A percentile compares a stretch with the other conserved stretches of the same genome.
phyloP scores from a whole-genome alignment of 208 protist genomes.

The Herpetomonas samuelpessoai region DNA sequence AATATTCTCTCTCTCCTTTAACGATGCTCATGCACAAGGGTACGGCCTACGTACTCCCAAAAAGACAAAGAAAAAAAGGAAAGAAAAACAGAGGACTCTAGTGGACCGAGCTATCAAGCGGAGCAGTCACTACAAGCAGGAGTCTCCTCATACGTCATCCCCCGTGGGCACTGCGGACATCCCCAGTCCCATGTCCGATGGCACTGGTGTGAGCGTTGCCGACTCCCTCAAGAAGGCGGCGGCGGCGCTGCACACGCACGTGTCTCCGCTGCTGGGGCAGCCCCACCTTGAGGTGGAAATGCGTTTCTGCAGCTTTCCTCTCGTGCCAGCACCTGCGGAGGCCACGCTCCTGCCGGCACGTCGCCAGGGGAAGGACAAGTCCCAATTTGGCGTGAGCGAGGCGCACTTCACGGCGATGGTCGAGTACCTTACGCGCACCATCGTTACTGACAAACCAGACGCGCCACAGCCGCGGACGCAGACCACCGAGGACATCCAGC shows the following conservation, averaged over 20 bases:
- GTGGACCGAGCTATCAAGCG: too few species aligned
- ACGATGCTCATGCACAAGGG: too few species aligned
- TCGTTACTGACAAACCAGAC: too few species aligned
- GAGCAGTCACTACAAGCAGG: too few species aligned
- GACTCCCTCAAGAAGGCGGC: constrained; percentile 5
- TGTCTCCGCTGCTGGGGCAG: constrained; percentile 24
- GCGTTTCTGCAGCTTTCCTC: constrained; percentile 51
- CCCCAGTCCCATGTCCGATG: background rate
- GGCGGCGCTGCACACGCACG: constrained; percentile 22
- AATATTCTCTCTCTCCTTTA: too few species aligned
- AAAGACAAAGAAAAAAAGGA: too few species aligned
- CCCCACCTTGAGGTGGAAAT: constrained; percentile 61
- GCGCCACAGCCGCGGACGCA: background rate
- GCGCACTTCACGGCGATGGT: constrained; percentile 6
- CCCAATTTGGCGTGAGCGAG: constrained; percentile 4
- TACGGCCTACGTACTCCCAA: too few species aligned
- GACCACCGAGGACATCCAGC: constrained; percentile 56
- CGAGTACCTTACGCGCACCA: background rate
- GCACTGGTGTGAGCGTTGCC: background rate
- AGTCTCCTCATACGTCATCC: too few species aligned
- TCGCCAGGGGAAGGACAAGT: constrained; percentile 1
- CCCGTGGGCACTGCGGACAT: too few species aligned
- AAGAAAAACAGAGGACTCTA: too few species aligned
- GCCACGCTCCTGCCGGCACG: background rate
- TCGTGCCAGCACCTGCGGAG: constrained; percentile 1